These are phyloP conservation scores for Syzygium aqueum DNA, from an alignment of 345 rosid species.

Conservation along the genomic window DNA sequence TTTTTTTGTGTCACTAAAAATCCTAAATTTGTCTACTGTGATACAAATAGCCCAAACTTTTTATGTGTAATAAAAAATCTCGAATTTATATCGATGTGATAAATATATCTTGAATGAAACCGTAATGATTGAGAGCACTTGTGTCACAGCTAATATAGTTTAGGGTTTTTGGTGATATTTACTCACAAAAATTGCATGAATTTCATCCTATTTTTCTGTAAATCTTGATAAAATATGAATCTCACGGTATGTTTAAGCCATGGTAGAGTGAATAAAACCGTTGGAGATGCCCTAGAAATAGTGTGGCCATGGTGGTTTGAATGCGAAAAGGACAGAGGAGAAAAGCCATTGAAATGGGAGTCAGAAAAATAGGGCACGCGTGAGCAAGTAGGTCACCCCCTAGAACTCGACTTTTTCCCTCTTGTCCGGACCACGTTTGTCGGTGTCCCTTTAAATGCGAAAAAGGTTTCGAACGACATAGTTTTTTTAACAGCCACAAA, in stretches of 20 bases:
- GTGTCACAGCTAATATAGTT: too few species aligned
- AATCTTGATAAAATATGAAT: background rate
- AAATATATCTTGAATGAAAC: too few species aligned
- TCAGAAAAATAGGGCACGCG: conserved; percentile 22
- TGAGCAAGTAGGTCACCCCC: conserved; percentile 27
- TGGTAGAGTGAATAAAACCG: background rate
- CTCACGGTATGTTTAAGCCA: background rate
- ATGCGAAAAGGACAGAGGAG: background rate
- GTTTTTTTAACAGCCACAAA: background rate
- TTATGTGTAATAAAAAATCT: too few species aligned
- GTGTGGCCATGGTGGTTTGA: background rate
- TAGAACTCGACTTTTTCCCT: conserved; percentile 3
- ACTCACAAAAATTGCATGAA: background rate
- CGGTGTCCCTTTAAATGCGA: background rate
- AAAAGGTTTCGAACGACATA: background rate
- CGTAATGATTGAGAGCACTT: too few species aligned
- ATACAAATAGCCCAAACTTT: too few species aligned
- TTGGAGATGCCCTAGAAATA: background rate
- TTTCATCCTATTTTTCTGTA: background rate
- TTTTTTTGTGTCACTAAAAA: too few species aligned
- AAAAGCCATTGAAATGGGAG: background rate
- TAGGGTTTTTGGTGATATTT: too few species aligned
- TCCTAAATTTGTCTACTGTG: too few species aligned
- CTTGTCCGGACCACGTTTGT: conserved; percentile 14
- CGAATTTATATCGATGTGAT: too few species aligned